phyloP scores from a whole-genome alignment of 2,329 filamentous ascomycete genomes.

The Neopestalotiopsis sp. region DNA sequence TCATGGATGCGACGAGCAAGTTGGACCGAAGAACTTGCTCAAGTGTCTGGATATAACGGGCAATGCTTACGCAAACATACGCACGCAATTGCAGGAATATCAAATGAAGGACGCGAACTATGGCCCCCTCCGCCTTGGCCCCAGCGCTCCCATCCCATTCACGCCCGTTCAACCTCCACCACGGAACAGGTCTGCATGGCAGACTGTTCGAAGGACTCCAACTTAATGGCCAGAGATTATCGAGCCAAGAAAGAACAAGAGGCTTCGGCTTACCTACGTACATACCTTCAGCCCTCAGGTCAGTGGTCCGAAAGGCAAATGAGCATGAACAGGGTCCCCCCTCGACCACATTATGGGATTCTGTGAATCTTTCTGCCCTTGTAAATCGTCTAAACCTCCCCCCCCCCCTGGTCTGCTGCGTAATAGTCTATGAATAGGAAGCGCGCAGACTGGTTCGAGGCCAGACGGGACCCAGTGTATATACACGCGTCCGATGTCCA shows the following conservation, averaged over 20 bases:
- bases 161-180: too few species aligned
- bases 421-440: constrained; percentile 10
- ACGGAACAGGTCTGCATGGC: too few species aligned
- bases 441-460: constrained; percentile 3
- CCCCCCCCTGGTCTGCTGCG: constrained; percentile 7
- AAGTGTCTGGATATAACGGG: not conserved
- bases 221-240: too few species aligned
- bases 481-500: constrained; percentile 13
- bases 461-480: constrained; percentile 3
- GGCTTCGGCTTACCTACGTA: not conserved
- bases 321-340: not conserved
- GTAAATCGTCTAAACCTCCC: not conserved
- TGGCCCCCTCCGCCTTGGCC: not conserved
- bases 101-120: not conserved
- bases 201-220: too few species aligned
- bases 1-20: not conserved
- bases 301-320: not conserved
- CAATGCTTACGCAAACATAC: not conserved
- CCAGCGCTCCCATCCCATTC: too few species aligned
- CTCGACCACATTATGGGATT: not conserved
- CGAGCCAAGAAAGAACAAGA: too few species aligned
- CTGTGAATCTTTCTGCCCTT: too few species aligned
- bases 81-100: not conserved
- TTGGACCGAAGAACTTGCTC: not conserved
- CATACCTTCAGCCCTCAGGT: too few species aligned